phyloP scores from a whole-genome alignment of 2,329 filamentous ascomycete genomes.

The Fusarium oxysporum region DNA sequence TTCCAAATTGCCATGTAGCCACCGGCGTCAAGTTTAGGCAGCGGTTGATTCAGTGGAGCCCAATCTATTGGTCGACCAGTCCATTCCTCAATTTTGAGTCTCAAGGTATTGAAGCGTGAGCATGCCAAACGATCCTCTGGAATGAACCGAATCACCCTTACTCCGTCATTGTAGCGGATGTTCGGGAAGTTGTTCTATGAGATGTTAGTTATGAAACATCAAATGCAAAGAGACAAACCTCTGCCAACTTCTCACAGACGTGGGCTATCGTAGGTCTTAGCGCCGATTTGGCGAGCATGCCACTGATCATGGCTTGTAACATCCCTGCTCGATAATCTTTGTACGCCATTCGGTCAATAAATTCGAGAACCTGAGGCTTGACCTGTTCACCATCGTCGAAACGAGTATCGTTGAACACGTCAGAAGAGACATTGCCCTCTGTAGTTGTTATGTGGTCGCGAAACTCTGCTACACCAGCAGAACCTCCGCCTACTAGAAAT shows the following conservation, averaged over 20 bases:
- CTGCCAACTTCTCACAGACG: fast-evolving
- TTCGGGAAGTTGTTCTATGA: background rate
- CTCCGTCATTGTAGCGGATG: fast-evolving
- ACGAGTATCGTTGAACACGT: fast-evolving
- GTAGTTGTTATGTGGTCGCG: background rate
- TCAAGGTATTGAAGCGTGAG: fast-evolving
- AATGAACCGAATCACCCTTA: background rate
- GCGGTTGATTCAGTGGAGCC: fast-evolving
- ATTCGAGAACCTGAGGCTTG: background rate
- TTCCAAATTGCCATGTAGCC: fast-evolving
- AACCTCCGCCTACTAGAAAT: fast-evolving
- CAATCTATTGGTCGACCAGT: background rate
- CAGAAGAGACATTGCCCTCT: background rate
- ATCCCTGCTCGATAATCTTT: fast-evolving
- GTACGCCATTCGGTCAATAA: fast-evolving
- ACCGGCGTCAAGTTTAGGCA: fast-evolving
- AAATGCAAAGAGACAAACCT: fast-evolving
- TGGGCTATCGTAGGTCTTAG: background rate
- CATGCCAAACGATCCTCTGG: fast-evolving
- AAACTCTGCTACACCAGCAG: fast-evolving
- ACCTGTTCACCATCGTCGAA: background rate
- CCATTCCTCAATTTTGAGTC: background rate
- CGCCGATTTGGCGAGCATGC: fast-evolving
- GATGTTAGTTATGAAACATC: fast-evolving
- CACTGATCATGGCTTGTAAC: fast-evolving